Conservation (phyloP, 2,329 filamentous ascomycete species). For the Chaetomiaceae sp. region DNA sequence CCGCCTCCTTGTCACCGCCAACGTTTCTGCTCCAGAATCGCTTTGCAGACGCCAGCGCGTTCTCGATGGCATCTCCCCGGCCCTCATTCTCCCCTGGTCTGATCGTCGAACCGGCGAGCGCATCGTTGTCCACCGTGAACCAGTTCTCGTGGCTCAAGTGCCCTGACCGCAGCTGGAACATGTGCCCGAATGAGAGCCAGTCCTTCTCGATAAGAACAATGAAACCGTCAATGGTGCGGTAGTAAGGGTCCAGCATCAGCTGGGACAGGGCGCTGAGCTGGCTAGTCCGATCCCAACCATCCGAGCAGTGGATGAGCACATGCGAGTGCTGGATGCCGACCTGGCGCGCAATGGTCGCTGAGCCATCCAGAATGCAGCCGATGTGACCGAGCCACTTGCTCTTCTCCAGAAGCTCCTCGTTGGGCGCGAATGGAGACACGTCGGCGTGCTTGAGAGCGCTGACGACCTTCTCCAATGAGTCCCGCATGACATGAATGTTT, state of each 20-base stretch:
- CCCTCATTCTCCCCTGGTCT: constrained; percentile 57
- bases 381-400: constrained; percentile 94
- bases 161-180: constrained; percentile 90
- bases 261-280: constrained; percentile 89
- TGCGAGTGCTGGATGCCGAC: constrained; percentile 91
- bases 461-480: constrained; percentile 79
- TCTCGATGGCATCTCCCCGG: constrained; percentile 71
- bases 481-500: constrained; percentile 97
- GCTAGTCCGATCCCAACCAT: constrained; percentile 96
- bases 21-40: constrained; percentile 83
- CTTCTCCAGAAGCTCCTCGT: constrained; percentile 69
- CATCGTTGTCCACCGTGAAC: constrained; percentile 83
- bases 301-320: constrained; percentile 93
- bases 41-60: constrained; percentile 74
- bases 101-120: constrained; percentile 57
- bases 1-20: constrained; percentile 46
- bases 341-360: constrained; percentile 75
- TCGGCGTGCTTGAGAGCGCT: constrained; percentile 91
- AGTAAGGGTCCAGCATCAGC: constrained; percentile 92
- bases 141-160: constrained; percentile 86
- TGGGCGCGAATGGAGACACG: constrained; percentile 74
- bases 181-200: constrained; percentile 95
- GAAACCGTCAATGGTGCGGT: constrained; percentile 88
- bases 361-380: constrained; percentile 73
- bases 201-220: constrained; percentile 94